Evolutionary conservation across 257 asterid genomes (phyloP).

Genomic region (Solanum corneliomulleri): DNA sequence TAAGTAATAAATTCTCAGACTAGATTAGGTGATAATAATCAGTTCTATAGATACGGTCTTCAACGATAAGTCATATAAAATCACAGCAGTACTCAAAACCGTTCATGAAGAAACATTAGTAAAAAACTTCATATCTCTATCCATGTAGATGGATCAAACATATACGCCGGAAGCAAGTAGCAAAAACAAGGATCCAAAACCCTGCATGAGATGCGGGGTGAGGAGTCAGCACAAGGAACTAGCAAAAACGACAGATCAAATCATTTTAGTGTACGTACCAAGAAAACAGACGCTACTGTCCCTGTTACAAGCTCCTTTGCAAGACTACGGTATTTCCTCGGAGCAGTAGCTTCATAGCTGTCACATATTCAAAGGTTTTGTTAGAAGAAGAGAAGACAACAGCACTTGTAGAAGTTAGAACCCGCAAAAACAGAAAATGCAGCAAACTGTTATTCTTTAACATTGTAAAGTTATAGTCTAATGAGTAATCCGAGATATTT

Average conservation of each 20-base stretch:
- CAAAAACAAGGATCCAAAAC: slow-evolving; percentile 92
- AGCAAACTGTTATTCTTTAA: background rate
- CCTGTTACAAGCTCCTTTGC: slow-evolving; percentile 82
- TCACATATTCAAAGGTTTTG: background rate
- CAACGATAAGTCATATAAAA: background rate
- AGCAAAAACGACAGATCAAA: background rate
- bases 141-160: slow-evolving; percentile 33
- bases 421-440: too few relatives aligned
- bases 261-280: slow-evolving; percentile 29
- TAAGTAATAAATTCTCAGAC: background rate
- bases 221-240: background rate
- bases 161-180: slow-evolving; percentile 92
- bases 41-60: background rate
- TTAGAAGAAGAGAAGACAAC: background rate
- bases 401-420: background rate
- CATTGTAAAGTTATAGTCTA: background rate
- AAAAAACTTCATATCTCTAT: background rate
- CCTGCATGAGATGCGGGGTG: slow-evolving; percentile 34
- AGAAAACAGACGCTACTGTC: slow-evolving; percentile 78
- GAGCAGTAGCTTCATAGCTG: slow-evolving; percentile 95
- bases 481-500: background rate
- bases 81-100: background rate
- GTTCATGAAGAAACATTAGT: background rate
- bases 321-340: slow-evolving; percentile 74
- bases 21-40: background rate